Evolutionary conservation across 1,284 basidiomycete species (phyloP).

Genomic region (Neotropicomus parvogracilis): DNA sequence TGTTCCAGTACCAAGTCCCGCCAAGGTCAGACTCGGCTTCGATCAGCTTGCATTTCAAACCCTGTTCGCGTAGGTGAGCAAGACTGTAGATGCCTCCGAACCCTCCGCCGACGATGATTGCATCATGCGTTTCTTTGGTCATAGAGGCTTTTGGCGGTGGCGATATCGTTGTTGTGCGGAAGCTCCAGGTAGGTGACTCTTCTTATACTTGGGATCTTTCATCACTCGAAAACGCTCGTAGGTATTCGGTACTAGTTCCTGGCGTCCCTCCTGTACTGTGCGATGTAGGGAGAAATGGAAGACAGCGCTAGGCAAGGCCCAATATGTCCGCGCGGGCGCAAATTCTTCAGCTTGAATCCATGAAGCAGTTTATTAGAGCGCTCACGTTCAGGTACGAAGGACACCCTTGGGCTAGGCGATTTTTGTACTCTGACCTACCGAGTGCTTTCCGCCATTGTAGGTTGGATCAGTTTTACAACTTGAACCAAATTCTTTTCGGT

Average conservation of each 20-base stretch:
- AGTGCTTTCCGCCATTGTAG: too few relatives aligned
- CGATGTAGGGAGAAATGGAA: too few relatives aligned
- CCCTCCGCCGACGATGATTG: slow-evolving; percentile 18
- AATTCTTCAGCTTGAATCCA: too few relatives aligned
- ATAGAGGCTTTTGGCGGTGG: neutral
- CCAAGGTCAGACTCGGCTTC: slow-evolving; percentile 20
- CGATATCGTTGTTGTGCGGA: neutral
- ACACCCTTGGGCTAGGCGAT: too few relatives aligned
- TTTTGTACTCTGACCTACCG: too few relatives aligned
- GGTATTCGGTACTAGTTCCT: neutral
- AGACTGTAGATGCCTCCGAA: slow-evolving; percentile 18
- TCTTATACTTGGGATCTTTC: neutral
- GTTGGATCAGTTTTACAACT: too few relatives aligned
- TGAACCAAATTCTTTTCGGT: too few relatives aligned
- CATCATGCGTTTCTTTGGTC: slow-evolving; percentile 17
- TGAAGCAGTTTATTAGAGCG: too few relatives aligned
- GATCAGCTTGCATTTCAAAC: slow-evolving; percentile 15
- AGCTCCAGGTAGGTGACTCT: neutral
- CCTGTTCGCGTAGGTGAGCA: slow-evolving; percentile 11
- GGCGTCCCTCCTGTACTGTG: too few relatives aligned
- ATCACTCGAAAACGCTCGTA: neutral
- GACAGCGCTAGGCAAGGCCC: too few relatives aligned
- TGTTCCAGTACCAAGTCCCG: slow-evolving; percentile 17
- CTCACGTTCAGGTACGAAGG: too few relatives aligned
- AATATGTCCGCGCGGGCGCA: too few relatives aligned